Evolutionary conservation across 2,329 filamentous ascomycete species (phyloP), one percentile per base, ranked within the genome.

Genomic region (Lecanicillium sp.): DNA sequence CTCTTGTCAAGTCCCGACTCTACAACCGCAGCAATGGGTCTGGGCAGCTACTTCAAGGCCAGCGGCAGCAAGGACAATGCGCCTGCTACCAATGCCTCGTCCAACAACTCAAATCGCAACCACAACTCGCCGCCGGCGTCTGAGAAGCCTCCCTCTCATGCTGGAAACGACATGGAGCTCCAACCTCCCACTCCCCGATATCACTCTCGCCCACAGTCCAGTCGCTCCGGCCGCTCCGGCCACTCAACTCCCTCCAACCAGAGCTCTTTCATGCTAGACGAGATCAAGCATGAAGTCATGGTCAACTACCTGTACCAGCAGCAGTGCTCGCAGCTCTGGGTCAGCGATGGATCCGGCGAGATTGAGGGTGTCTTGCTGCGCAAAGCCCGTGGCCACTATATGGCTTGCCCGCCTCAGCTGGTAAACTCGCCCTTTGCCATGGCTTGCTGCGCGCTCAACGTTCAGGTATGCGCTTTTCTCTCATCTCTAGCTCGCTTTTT

Each of bases 281-380:
- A 85, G 45, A 83, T 86, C 59, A 85, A 83, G 59, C 80, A 86
- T 52, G 83, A 88, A 58, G 80, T 88, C 44, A 88, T 88, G 83
- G 82, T 85, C 43, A 87, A 85, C 60, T 86, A 85, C 56, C 67
- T 89, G 18, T 86, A 86, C 59, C 83, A 88, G 57, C 82, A 88
- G 55, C 83, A 87, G 60, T 86, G 81, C 52, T 73, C 75, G 11
- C 74, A 78, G 44, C 69, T 86, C 25, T 88, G 84, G 84, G 78
- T 87, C 15, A 76, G 75, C 22, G 80, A 85, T 49, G 75, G 73
- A 27, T 78, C 71, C 35, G 80, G 80, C 11, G 74, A 81, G 47
- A 59, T 78, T 5, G 83, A 88, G 56, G 85, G 85, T 47, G 82
- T 87, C 19, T 60, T 89, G 15, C 63, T 89, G 34, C 73, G 83